A percentile compares a stretch with the other conserved stretches of the same genome.
phyloP scores from a whole-genome alignment of 345 rosid genomes.

The Corchorus olitorius region DNA sequence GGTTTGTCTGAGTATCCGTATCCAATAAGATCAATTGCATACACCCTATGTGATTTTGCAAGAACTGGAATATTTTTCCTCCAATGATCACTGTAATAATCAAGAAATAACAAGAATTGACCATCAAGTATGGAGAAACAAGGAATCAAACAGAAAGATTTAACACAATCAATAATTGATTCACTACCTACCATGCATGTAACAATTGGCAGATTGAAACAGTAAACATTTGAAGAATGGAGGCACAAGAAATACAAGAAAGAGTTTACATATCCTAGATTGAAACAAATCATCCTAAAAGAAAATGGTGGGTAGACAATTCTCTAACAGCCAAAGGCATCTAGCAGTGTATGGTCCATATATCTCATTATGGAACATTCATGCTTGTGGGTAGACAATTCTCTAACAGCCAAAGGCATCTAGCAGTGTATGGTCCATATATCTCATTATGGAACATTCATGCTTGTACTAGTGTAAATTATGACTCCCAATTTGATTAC shows the following conservation, averaged over 20 bases:
- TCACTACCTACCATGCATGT: conserved; percentile 6
- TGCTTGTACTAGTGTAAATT: background rate
- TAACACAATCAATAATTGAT: conserved; percentile 1
- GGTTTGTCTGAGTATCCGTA: conserved; percentile 94
- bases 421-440: background rate
- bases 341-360: background rate
- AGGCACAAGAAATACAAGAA: background rate
- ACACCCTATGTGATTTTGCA: conserved; percentile 72
- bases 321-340: background rate
- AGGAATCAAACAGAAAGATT: background rate
- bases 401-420: background rate
- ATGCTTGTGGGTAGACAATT: background rate
- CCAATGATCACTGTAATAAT: conserved; percentile 73
- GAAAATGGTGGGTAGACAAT: background rate
- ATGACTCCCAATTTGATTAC: background rate
- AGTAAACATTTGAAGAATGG: conserved; percentile 1
- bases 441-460: background rate
- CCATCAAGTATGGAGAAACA: background rate
- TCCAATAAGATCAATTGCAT: conserved; percentile 83
- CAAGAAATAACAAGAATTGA: conserved; percentile 1
- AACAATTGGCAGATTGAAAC: background rate
- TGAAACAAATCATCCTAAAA: background rate
- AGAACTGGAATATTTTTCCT: conserved; percentile 81
- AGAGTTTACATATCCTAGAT: background rate
- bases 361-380: background rate